Conservation (phyloP, 768 basidiomycete genomes). For the Amanita thiersii region DNA sequence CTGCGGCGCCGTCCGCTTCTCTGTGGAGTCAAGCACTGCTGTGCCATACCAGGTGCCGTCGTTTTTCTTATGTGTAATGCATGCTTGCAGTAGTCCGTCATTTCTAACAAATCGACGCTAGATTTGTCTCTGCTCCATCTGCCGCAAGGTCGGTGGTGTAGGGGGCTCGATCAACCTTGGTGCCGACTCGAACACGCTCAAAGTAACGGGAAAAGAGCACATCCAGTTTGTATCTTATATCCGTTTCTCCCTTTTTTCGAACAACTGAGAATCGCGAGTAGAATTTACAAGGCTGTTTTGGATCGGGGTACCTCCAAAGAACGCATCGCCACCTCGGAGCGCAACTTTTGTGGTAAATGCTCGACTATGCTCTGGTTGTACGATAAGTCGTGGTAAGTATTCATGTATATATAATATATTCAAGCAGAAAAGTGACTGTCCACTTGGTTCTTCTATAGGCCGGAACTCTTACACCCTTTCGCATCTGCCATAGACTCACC, state of each 20-base stretch:
- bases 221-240: slow-evolving; percentile 31
- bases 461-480: slow-evolving; percentile 58
- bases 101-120: slow-evolving; percentile 12
- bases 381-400: slow-evolving; percentile 42
- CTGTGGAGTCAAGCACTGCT: slow-evolving; percentile 43
- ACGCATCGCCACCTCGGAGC: slow-evolving; percentile 41
- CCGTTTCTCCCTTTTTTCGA: neutral
- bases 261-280: neutral
- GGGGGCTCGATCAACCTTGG: slow-evolving; percentile 66
- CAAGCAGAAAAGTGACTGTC: neutral
- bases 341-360: slow-evolving; percentile 58
- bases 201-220: slow-evolving; percentile 43
- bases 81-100: neutral
- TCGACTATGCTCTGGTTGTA: slow-evolving; percentile 64
- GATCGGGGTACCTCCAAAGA: slow-evolving; percentile 46
- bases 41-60: slow-evolving; percentile 51
- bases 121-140: slow-evolving; percentile 63
- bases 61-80: neutral
- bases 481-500: slow-evolving; percentile 60
- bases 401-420: neutral
- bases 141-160: slow-evolving; percentile 59
- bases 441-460: slow-evolving; percentile 27
- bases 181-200: slow-evolving; percentile 40
- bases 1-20: slow-evolving; percentile 42
- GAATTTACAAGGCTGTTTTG: slow-evolving; percentile 52